Percentiles rank a stretch among this genome's conserved stretches.
These are phyloP conservation scores for Russula ochroleuca DNA, from an alignment of 768 basidiomycete species.

Conservation along the genomic window DNA sequence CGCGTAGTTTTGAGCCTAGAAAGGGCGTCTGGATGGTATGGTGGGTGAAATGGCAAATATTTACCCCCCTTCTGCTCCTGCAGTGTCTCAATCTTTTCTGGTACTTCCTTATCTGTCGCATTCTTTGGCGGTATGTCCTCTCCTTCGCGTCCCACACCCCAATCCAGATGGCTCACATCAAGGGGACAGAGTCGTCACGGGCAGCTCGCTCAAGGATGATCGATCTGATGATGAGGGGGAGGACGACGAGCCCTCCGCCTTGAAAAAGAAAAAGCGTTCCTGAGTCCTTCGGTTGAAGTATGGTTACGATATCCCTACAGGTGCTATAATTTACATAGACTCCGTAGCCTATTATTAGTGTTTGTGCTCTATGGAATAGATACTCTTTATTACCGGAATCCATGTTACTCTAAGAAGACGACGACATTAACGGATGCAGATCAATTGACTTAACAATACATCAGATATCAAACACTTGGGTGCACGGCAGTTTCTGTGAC, in stretches of 20 bases:
- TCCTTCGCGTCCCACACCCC: background rate
- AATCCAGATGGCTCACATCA: slow-evolving; percentile 6
- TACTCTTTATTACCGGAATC: background rate
- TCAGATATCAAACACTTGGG: too few species aligned
- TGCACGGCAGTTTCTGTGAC: too few species aligned
- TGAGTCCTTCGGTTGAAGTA: slow-evolving; percentile 38
- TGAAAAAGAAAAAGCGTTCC: slow-evolving; percentile 12
- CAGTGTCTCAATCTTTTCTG: slow-evolving; percentile 90
- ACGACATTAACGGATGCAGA: too few species aligned
- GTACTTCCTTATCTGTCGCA: slow-evolving; percentile 82
- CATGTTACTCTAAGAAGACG: too few species aligned
- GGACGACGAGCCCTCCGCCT: background rate
- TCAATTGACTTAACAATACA: too few species aligned
- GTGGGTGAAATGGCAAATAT: slow-evolving; percentile 85
- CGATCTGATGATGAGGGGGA: slow-evolving; percentile 73
- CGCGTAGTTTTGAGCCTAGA: slow-evolving; percentile 55
- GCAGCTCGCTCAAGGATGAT: slow-evolving; percentile 53
- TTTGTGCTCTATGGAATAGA: background rate
- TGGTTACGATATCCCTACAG: slow-evolving; percentile 34
- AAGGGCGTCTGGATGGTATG: slow-evolving; percentile 63
- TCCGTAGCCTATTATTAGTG: background rate
- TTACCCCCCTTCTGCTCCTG: slow-evolving; percentile 65
- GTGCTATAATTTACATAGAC: too few species aligned
- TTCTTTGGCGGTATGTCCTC: slow-evolving; percentile 59
- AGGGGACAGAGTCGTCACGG: slow-evolving; percentile 48